Conservation (phyloP, 176 grass and related monocot species). For the Oryza officinalis region DNA sequence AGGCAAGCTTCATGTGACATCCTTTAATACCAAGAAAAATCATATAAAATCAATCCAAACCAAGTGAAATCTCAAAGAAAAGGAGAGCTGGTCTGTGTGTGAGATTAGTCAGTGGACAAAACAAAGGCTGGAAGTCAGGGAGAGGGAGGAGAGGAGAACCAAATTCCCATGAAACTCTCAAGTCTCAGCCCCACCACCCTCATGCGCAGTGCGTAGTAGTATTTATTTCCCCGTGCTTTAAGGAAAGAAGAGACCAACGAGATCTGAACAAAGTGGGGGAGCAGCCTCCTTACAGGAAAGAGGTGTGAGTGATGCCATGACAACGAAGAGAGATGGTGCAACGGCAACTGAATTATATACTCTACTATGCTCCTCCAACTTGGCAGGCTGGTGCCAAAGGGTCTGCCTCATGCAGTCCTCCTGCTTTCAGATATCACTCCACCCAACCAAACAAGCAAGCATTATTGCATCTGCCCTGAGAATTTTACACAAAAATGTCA, state of each 20-base stretch:
- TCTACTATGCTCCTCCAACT: conserved; percentile 22
- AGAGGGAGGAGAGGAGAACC: conserved; percentile 16
- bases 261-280: conserved; percentile 55
- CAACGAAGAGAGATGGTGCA: conserved; percentile 40
- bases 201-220: conserved; percentile 7
- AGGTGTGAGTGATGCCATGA: conserved; percentile 38
- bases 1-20: conserved; percentile 52
- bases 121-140: conserved; percentile 24
- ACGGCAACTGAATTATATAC: conserved; percentile 32
- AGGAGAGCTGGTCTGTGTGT: not conserved
- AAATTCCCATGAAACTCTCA: conserved; percentile 47
- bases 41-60: conserved; percentile 34
- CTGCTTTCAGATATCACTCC: conserved; percentile 42
- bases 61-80: conserved; percentile 29
- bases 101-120: conserved; percentile 34
- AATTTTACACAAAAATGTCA: conserved; percentile 30
- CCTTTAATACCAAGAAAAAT: conserved; percentile 40
- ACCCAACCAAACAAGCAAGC: conserved; percentile 31
- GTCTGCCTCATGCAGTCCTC: conserved; percentile 28
- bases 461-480: conserved; percentile 35
- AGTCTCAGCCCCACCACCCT: conserved; percentile 47
- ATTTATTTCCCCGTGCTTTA: conserved; percentile 64
- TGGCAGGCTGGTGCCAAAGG: conserved; percentile 45
- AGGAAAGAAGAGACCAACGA: conserved; percentile 63
- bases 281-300: conserved; percentile 30